Evolutionary conservation across 768 basidiomycete species (phyloP), one percentile per base, ranked within the genome.

Genomic region (Agaricus subrufescens): DNA sequence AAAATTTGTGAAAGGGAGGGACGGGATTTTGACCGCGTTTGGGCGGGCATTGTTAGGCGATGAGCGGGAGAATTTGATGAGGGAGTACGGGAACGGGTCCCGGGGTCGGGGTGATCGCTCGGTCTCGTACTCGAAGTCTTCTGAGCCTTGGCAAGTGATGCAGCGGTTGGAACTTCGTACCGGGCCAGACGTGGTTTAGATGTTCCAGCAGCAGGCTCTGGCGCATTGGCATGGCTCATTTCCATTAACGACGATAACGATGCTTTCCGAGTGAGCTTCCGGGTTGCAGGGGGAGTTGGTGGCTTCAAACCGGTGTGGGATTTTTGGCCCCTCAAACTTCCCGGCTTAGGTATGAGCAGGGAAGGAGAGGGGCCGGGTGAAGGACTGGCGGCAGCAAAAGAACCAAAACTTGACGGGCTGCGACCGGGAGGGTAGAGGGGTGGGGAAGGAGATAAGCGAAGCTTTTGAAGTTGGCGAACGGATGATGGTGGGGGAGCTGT

Each of bases 21-120:
- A 40, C 94, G 81, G 3, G 83, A 73, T 73, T 89, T 92, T 29
- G 85, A 71, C 46, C 89, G 83, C 4, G 85, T 82, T 50, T 87
- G 85, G 4, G 89, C 92, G 1, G 93, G 93, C 87, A 94, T 88
- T 26, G 93, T 95, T 50, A 94, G 77, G 49, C 91, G 84, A 51
- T 90, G 77, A 19, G 89, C 90, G 10, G 79, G 81, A 23, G 89
- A 78, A 68, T 89, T 91, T 4, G 87, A 80, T 10, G 89, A 89
- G 1, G 91, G 89, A 1, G 91, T 92, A 26, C 83, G 85, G 1
- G 90, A 89, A 26, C 90, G 80, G 12, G 87, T 81, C 7, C 89
- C 86, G n/a, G 89, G 87, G 14, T 87, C 78, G 60, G 76, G 80
- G 65, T 82, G 85, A 56, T 91, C 89, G 56, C 80, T 77, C 9